These are phyloP conservation scores for Fraxinus albicans DNA, from an alignment of 305 asterid species.

Conservation along the genomic window DNA sequence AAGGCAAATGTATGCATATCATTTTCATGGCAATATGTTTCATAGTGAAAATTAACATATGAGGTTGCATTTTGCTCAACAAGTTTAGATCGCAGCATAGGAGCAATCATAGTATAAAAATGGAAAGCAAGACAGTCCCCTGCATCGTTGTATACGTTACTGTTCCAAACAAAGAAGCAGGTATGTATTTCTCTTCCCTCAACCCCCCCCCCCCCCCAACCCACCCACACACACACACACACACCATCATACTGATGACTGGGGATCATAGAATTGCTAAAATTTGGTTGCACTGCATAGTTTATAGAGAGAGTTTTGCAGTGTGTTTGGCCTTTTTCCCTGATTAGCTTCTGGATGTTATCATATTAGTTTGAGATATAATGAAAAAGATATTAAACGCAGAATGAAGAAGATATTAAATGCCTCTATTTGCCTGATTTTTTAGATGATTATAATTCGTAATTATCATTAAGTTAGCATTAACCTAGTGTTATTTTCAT, in stretches of 20 bases:
- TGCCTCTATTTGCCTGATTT: neutral
- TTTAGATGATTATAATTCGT: neutral
- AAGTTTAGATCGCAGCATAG: slow-evolving; percentile 42
- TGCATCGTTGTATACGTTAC: slow-evolving; percentile 95
- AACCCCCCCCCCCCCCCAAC: neutral
- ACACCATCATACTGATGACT: neutral
- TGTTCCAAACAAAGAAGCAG: slow-evolving; percentile 92
- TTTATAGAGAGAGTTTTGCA: neutral
- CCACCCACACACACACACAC: neutral
- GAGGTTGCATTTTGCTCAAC: slow-evolving; percentile 8
- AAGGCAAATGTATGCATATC: neutral
- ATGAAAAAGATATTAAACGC: neutral
- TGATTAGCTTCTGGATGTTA: neutral
- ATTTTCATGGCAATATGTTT: slow-evolving; percentile 6
- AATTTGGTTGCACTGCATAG: neutral
- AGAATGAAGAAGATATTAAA: slow-evolving; percentile 1
- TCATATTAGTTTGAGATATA: neutral
- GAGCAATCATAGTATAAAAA: slow-evolving; percentile 46
- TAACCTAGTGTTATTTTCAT: neutral
- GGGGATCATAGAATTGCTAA: neutral
- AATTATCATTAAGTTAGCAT: neutral
- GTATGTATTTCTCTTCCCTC: slow-evolving; percentile 32
- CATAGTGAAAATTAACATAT: slow-evolving; percentile 14
- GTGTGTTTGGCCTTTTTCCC: slow-evolving; percentile 5
- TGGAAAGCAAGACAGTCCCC: slow-evolving; percentile 77